phyloP scores from a whole-genome alignment of 305 asterid genomes.

The Fraxinus sp. region DNA sequence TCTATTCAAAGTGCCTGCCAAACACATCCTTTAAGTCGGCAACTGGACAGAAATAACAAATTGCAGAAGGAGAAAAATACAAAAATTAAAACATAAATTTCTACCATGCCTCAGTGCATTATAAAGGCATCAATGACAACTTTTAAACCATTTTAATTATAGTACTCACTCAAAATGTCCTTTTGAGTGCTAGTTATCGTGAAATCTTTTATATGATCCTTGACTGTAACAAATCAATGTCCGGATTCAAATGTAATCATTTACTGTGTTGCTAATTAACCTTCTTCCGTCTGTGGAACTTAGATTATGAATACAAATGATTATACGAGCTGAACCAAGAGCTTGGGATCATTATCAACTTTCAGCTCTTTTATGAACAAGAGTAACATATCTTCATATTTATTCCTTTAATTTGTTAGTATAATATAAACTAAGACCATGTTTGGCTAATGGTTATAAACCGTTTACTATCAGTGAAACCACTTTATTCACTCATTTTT shows the following conservation, averaged over 20 bases:
- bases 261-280: not conserved
- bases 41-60: not conserved
- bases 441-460: too few species aligned
- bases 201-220: not conserved
- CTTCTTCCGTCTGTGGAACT: not conserved
- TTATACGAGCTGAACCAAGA: not conserved
- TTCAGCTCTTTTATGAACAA: not conserved
- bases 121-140: not conserved
- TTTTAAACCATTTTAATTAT: not conserved
- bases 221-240: constrained; percentile 9
- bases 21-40: not conserved
- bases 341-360: not conserved
- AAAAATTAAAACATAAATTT: not conserved
- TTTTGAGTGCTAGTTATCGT: constrained; percentile 2
- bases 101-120: not conserved
- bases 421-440: not conserved
- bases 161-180: not conserved
- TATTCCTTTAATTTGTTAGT: not conserved
- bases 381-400: not conserved
- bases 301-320: not conserved
- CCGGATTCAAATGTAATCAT: not conserved
- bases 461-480: too few species aligned
- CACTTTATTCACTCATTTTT: too few species aligned
- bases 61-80: not conserved
- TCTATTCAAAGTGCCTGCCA: not conserved